Evolutionary conservation across 2,329 filamentous ascomycete genomes (phyloP), one percentile per base, ranked within the genome.

Genomic region (Ceratocystis smalleyi): DNA sequence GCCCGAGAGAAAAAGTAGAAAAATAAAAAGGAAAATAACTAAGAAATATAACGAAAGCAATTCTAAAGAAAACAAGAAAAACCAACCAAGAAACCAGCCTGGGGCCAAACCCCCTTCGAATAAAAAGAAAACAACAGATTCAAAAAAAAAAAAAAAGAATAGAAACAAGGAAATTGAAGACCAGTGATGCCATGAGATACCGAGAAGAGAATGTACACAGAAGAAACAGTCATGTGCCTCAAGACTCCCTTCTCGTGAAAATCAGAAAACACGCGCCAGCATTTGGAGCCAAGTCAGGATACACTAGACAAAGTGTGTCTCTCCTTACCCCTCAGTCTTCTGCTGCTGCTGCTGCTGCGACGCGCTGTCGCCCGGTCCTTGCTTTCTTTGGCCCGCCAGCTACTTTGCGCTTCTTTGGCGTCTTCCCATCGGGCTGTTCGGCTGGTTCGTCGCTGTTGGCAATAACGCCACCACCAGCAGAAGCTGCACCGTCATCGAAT

Each of bases 401-500:
- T 71, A 77, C 75, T 73, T 84, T 80, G 77, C 87, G 83, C 75
- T 83, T 78, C 72, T 79, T 72, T 64, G 74, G 72, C 69, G 77
- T 79, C 43, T 74, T 71, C 43, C 81, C 72, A 17, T 81, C 79
- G 49, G 76, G 76, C 3, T 74, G 77, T 61, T 84, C 83, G 10
- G 87, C 81, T 0, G 91, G 91, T 1, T 94, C 96, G 0, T 91
- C 85, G 43, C 91, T 94, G 35, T 43, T 62, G 32, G 35, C 55
- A 2, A 89, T 94, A 32, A 40, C 35, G 72, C 95, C 94, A 69
- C 73, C 73, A 72, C 95, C 94, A 69, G 89, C 95, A 27, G 74
- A 73, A 71, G 95, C 94, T 69, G 86, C 87, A 70, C 80, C 81
- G 73, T 95, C 91, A 70, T 97, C 92, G 75, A 99, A 99, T 73